These are phyloP conservation scores for Russula olivacea DNA, from an alignment of 768 basidiomycete genomes.

Conservation along the genomic window DNA sequence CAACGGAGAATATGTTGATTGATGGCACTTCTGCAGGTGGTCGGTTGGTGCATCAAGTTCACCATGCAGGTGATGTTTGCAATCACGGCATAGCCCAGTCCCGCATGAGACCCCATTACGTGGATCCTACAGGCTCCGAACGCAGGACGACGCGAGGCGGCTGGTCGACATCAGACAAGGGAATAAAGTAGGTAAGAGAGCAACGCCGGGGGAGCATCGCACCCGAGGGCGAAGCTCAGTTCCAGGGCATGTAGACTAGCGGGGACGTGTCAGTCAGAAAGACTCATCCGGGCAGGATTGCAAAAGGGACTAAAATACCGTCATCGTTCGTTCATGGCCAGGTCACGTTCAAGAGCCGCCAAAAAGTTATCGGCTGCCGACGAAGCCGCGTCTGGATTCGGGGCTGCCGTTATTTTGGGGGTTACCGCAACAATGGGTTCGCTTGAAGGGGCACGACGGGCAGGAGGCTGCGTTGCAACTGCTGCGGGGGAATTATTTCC, in stretches of 20 bases:
- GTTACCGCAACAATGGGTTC: slow-evolving; percentile 1
- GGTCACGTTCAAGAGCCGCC: slow-evolving; percentile 58
- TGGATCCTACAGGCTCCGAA: background rate
- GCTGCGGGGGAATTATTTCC: slow-evolving; percentile 2
- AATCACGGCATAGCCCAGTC: slow-evolving; percentile 12
- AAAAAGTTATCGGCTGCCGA: slow-evolving; percentile 59
- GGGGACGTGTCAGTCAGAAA: slow-evolving; percentile 1
- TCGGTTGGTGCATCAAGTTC: background rate
- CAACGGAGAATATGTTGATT: slow-evolving; percentile 5
- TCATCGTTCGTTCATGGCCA: slow-evolving; percentile 35
- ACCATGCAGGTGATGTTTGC: slow-evolving; percentile 7
- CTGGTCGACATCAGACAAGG: slow-evolving; percentile 9
- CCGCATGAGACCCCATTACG: slow-evolving; percentile 18
- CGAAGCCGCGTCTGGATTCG: slow-evolving; percentile 6
- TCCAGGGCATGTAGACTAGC: slow-evolving; percentile 3
- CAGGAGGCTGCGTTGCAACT: slow-evolving; percentile 12
- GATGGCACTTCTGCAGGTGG: slow-evolving; percentile 3
- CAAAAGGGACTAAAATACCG: background rate
- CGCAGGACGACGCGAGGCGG: background rate
- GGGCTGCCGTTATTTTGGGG: slow-evolving; percentile 20
- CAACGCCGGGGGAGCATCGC: slow-evolving; percentile 8
- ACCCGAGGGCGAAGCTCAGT: slow-evolving; percentile 9
- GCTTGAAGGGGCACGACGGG: background rate
- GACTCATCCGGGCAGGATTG: background rate
- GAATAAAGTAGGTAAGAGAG: slow-evolving; percentile 8